Evolutionary conservation across 148 eudicot species (phyloP).

Genomic region (Gaultheria prostrata): DNA sequence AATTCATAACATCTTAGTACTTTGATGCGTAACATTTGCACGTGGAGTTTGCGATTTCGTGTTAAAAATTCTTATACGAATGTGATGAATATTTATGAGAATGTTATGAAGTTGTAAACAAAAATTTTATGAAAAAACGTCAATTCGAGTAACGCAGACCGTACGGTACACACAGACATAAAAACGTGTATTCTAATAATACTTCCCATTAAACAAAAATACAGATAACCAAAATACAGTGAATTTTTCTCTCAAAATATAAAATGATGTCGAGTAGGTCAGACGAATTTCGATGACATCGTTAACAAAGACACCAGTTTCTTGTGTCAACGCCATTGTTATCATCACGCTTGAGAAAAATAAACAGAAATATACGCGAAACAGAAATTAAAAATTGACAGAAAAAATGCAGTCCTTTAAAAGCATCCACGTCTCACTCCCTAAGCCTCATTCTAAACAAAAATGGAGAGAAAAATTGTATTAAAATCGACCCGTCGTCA

Average conservation of each 20-base stretch:
- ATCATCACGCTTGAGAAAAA: not conserved
- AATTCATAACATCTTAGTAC: too few species aligned
- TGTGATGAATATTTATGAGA: too few species aligned
- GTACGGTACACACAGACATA: not conserved
- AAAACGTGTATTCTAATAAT: not conserved
- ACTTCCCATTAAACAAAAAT: not conserved
- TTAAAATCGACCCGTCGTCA: not conserved
- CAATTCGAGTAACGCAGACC: not conserved
- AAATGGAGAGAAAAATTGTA: not conserved
- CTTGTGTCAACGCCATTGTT: not conserved
- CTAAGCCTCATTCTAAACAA: not conserved
- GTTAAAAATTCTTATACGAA: too few species aligned
- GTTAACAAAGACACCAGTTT: not conserved
- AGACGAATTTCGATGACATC: not conserved
- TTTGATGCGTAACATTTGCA: too few species aligned
- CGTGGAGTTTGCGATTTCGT: too few species aligned
- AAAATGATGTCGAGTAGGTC: not conserved
- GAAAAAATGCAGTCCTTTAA: not conserved
- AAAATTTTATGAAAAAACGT: not conserved
- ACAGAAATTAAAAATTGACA: not conserved
- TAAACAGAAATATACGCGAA: not conserved
- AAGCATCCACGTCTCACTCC: not conserved
- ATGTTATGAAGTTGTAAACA: not conserved
- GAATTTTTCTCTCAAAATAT: not conserved
- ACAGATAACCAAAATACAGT: not conserved